Evolutionary conservation across 345 rosid species (phyloP), one percentile per base, ranked within the genome.

Genomic region (Cochlearia excelsa): DNA sequence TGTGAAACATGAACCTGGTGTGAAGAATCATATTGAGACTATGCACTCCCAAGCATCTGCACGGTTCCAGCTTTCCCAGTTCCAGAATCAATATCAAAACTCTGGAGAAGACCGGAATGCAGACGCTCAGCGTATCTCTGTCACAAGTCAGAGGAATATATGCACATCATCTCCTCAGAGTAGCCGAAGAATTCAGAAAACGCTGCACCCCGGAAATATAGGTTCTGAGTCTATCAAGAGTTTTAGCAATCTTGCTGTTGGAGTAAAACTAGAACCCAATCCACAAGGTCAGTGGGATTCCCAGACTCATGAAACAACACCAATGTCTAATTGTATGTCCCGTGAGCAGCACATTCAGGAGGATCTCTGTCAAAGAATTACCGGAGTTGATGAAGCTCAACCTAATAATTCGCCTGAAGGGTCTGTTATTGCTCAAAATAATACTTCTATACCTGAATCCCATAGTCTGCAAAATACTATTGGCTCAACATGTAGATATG

Each of bases 381-480:
- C 84, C 11, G 81, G 80, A 35, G 81, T 79, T 54, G 92, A 82
- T 74, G 94, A 87, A 73, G 95, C 92, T 63, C 95, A 87, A 59
- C 71, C 79, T 56, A 87, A 85, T 71, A 83, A 79, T 69, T 65
- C 79, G 53, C 70, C 86, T 65, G 99, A 84, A 63, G 46, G 78
- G 46, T 73, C 85, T 51, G 49, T 74, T 57, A 75, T 69, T 38
- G 74, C 76, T 74, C 83, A 70, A 57, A 74, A 52, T 52, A 70
- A 68, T 54, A 79, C 67, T 59, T 77, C 78, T 48, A 72, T 68
- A 54, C 53, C 71, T 1, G 86, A 78, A 67, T 66, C 82, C 48
- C 77, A 74, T 16, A 80, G 56, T 60, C 39, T 79, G 26, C 78
- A 77, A 45, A 80, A 67, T 65, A 39, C 81, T 28, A 72, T 65